Evolutionary conservation across 1,284 basidiomycete species (phyloP), one percentile per base, ranked within the genome.

Genomic region (Heterobasidion occidentale): DNA sequence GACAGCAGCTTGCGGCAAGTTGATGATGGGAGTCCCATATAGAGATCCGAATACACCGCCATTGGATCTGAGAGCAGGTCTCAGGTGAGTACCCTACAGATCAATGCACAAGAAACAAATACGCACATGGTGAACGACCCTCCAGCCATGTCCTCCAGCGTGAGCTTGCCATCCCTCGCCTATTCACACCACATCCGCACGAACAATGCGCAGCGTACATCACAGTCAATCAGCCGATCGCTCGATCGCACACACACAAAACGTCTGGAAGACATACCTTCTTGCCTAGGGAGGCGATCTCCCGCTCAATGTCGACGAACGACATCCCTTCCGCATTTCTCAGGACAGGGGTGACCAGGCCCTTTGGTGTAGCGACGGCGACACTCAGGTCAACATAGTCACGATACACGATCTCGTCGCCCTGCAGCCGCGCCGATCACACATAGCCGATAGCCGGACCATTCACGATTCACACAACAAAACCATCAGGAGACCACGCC

Each of bases 41-140:
- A 98, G 78, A 55, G 94, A 97, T 56, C 96, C 96, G 67, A 99
- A 99, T 68, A 99, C 96, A 66, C 96, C 97, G 52, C 97, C 97
- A 71, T 99, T 99, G 55, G 96, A 98, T 73, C 91, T 92, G 60
- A 42, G 51, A 55, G 17, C 12, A 57, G n/a, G 58, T 49, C 27
- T 6, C 27, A 27, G 27, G 27, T 27, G 27, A 27, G 27, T 27
- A 27, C 6, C 27, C 27, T 5, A 27, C 27, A 36, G 38, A 19
- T 34, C n/a, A 34, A 38, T 19, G 27, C 27, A 27, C 17, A 49
- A 9, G 38, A 42, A 35, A 44, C 36, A 33, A 36, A 54, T 49
- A 77, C 86, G 61, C 64, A 92, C 90, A 99, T 98, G 65, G 96
- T 99, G 80, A 99, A 98, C 20, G 92, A 89, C 54, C 96, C 95